Evolutionary conservation across 805 yeast species (phyloP).

Genomic region (Wickerhamiella brachini): DNA sequence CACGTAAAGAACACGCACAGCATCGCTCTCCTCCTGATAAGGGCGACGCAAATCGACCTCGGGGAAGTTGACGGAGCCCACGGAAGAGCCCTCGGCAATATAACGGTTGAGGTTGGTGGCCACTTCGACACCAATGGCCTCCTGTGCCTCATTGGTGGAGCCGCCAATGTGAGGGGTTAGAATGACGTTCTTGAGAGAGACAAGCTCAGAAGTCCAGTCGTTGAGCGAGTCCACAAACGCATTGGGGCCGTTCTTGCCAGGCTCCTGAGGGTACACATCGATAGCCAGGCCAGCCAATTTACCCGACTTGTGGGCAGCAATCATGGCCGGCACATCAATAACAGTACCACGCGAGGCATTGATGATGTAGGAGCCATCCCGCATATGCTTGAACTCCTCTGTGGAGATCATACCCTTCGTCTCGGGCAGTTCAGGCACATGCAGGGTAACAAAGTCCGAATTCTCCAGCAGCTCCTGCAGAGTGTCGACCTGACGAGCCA

Average conservation of each 20-base stretch:
- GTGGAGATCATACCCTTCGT: constrained; percentile 81
- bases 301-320: constrained; percentile 82
- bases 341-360: constrained; percentile 98
- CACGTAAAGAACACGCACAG: constrained; percentile 84
- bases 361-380: constrained; percentile 84
- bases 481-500: constrained; percentile 81
- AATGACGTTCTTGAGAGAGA: constrained; percentile 72
- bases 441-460: constrained; percentile 84
- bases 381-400: constrained; percentile 91
- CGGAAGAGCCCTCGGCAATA: constrained; percentile 89
- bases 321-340: constrained; percentile 86
- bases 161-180: constrained; percentile 98
- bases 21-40: constrained; percentile 67
- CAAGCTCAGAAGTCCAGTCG: constrained; percentile 70
- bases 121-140: constrained; percentile 94
- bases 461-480: constrained; percentile 66
- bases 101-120: constrained; percentile 73
- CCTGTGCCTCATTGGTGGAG: constrained; percentile 97
- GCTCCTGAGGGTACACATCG: constrained; percentile 94
- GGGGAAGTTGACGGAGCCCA: constrained; percentile 97
- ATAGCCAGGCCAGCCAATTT: constrained; percentile 94
- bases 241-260: constrained; percentile 87
- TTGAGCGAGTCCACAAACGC: constrained; percentile 62
- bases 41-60: constrained; percentile 87
- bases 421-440: constrained; percentile 89